Evolutionary conservation across 2,329 filamentous ascomycete genomes (phyloP), one percentile per base, ranked within the genome.

Genomic region (Trichophyton rubrum): DNA sequence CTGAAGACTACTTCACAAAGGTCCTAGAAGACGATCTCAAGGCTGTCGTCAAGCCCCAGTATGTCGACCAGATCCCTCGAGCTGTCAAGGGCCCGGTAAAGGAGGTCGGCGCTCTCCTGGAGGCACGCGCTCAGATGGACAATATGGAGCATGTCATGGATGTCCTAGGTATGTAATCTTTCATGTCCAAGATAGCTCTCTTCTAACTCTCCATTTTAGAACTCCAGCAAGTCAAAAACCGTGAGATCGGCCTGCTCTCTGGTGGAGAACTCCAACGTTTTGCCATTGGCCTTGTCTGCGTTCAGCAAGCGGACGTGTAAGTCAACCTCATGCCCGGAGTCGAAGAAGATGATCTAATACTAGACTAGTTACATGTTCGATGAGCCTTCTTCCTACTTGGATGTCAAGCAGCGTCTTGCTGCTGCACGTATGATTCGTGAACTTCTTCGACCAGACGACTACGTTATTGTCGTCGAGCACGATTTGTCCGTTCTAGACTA

Each of bases 251-350:
- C 68, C 82, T 89, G 40, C 84, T 99, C 22, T 99, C 93, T 66
- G 95, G 93, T 83, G 93, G 93, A 81, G 95, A 99, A 77, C 82
- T 99, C 71, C 93, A 99, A 77, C 88, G 93, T 76, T 99, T 99
- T 70, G 93, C 93, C 68, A 96, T 99, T 68, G 93, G 89, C 70
- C 89, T 92, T 58, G 90, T 96, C 64, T 96, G 91, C 70, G 91
- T 97, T 22, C 92, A 97, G 74, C 85, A 95, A 70, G 92, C 92
- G 67, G 93, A 99, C 74, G 90, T 95, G 78, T 85, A 79, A 71
- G 80, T 72, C 20, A 30, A n/a, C n/a, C 8, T 35, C 27, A 17
- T 55, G 3, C 27, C n/a, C n/a, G 7, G 3, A 55, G 24, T 13
- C 13, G 20, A 55, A 35, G 11, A 35, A 33, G 27, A 20, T 55